Evolutionary conservation across 192 early-diverging fungal species (phyloP).

Genomic region (Radiomyces spectabilis): DNA sequence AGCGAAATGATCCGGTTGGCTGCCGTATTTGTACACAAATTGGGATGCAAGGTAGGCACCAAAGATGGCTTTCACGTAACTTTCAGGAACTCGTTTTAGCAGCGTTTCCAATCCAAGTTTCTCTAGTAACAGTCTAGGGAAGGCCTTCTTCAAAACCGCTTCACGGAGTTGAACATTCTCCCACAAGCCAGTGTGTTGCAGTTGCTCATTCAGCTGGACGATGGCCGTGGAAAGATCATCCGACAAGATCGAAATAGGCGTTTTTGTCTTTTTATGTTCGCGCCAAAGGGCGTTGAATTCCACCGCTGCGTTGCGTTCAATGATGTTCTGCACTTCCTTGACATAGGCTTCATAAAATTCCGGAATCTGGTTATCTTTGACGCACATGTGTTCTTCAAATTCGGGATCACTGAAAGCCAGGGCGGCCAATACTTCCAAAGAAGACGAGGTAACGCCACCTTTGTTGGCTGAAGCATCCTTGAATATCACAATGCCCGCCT

Average conservation of each 20-base stretch:
- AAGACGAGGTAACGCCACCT: slow-evolving; percentile 97
- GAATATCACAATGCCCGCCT: slow-evolving; percentile 90
- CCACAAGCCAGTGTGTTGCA: slow-evolving; percentile 91
- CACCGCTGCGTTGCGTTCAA: slow-evolving; percentile 94
- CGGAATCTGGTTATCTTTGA: slow-evolving; percentile 65
- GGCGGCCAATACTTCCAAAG: slow-evolving; percentile 94
- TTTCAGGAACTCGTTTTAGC: slow-evolving; percentile 85
- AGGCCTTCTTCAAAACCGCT: slow-evolving; percentile 80
- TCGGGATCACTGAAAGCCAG: slow-evolving; percentile 89
- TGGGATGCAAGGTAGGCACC: slow-evolving; percentile 89
- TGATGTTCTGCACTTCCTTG: slow-evolving; percentile 83
- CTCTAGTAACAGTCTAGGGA: slow-evolving; percentile 87
- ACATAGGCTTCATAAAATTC: slow-evolving; percentile 93
- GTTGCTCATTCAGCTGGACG: slow-evolving; percentile 87
- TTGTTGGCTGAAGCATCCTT: slow-evolving; percentile 99
- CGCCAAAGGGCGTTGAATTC: slow-evolving; percentile 95
- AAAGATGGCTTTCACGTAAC: slow-evolving; percentile 97
- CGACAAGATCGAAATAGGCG: slow-evolving; percentile 77
- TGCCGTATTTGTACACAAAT: slow-evolving; percentile 96
- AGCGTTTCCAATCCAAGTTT: slow-evolving; percentile 86
- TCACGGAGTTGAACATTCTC: slow-evolving; percentile 78
- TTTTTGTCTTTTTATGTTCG: slow-evolving; percentile 73
- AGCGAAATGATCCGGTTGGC: slow-evolving; percentile 89
- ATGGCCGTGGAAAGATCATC: slow-evolving; percentile 90
- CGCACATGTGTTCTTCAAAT: slow-evolving; percentile 88